phyloP scores from a whole-genome alignment of 352 stramenopile species.

The Phytophthora fragariaefolia region DNA sequence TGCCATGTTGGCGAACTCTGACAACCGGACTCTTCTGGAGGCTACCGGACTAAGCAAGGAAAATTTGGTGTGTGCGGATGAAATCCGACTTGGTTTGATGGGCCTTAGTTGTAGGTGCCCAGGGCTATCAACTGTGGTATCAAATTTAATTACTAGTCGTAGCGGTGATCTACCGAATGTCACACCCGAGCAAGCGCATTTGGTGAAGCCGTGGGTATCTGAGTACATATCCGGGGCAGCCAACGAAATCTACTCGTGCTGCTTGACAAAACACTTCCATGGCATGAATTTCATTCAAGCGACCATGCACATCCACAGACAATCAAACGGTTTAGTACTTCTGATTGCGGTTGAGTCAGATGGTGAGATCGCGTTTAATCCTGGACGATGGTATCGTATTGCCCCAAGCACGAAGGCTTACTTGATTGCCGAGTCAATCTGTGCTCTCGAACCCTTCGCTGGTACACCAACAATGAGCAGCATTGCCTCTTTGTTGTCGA shows the following conservation, averaged over 20 bases:
- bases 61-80: slow-evolving; percentile 82
- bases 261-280: slow-evolving; percentile 58
- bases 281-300: slow-evolving; percentile 82
- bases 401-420: slow-evolving; percentile 65
- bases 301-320: slow-evolving; percentile 67
- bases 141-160: slow-evolving; percentile 84
- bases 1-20: slow-evolving; percentile 85
- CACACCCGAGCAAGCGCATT: slow-evolving; percentile 17
- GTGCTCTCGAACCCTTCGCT: slow-evolving; percentile 55
- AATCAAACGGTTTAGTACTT: slow-evolving; percentile 77
- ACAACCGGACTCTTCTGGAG: slow-evolving; percentile 81
- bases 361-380: slow-evolving; percentile 77
- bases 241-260: slow-evolving; percentile 87
- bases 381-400: slow-evolving; percentile 66
- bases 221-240: slow-evolving; percentile 82
- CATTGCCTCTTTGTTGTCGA: slow-evolving; percentile 37
- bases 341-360: slow-evolving; percentile 78
- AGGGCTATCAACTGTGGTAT: slow-evolving; percentile 83
- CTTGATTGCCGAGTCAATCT: slow-evolving; percentile 78
- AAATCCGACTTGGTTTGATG: slow-evolving; percentile 86
- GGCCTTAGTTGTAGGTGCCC: slow-evolving; percentile 84
- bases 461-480: slow-evolving; percentile 31
- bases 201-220: slow-evolving; percentile 58
- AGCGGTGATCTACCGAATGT: slow-evolving; percentile 49
- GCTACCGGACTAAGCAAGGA: slow-evolving; percentile 73